Conservation (phyloP, 192 early-diverging fungal species). For the Coemansia sp. region DNA sequence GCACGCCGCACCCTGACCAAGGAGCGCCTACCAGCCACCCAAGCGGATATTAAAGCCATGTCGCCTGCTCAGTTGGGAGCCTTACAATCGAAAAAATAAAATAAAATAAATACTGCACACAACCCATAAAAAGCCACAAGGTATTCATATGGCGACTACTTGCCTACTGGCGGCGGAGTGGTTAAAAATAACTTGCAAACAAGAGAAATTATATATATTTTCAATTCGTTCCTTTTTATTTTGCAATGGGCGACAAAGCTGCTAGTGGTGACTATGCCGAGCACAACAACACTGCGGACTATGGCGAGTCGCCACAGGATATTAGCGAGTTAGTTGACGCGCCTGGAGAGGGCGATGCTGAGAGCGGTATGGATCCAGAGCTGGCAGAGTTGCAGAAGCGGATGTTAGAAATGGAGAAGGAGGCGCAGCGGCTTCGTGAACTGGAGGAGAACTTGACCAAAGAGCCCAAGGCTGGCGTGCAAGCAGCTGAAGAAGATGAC, state of each 20-base stretch:
- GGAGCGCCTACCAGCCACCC: conserved; percentile 11
- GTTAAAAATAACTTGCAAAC: background rate
- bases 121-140: background rate
- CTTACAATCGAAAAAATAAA: background rate
- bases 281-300: conserved; percentile 15
- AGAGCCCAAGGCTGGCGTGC: conserved; percentile 15
- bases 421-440: conserved; percentile 50
- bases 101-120: background rate
- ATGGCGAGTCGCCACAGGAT: conserved; percentile 22
- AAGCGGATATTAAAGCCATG: background rate
- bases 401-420: conserved; percentile 52
- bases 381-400: conserved; percentile 45
- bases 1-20: conserved; percentile 37
- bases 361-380: conserved; percentile 31
- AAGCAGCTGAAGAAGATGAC: conserved; percentile 32
- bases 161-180: background rate
- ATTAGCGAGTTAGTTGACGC: background rate
- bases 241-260: conserved; percentile 2
- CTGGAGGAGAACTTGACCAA: conserved; percentile 45
- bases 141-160: background rate
- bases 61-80: background rate
- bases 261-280: conserved; percentile 8
- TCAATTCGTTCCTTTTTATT: conserved; percentile 2
- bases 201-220: background rate
- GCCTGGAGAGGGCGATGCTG: conserved; percentile 4